phyloP scores from a whole-genome alignment of 148 eudicot species.

The Suaeda aralocaspica region DNA sequence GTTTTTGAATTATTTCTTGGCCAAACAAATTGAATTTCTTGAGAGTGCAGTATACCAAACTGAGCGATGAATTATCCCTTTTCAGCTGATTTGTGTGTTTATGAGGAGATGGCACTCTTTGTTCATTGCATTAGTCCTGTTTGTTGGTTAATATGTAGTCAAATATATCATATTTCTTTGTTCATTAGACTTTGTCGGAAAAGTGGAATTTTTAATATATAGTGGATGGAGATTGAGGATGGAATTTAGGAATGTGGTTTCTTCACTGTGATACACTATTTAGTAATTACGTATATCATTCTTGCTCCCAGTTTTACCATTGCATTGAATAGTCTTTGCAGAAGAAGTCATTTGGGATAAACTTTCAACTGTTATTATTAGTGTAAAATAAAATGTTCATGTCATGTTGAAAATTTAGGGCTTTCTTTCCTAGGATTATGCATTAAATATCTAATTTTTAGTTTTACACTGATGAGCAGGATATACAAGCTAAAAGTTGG shows the following conservation, averaged over 20 bases:
- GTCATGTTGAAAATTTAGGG: not conserved
- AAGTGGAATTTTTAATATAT: not conserved
- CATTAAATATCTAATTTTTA: not conserved
- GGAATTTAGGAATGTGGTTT: not conserved
- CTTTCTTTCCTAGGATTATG: no score
- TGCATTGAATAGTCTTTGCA: not conserved
- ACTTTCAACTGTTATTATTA: no score
- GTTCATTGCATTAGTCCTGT: not conserved
- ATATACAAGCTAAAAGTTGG: conserved; percentile 19
- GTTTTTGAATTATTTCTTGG: not conserved
- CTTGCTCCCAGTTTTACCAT: not conserved
- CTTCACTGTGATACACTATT: no score
- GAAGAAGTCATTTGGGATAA: not conserved
- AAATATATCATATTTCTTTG: not conserved
- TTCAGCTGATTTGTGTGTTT: no score
- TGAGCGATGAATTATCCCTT: no score
- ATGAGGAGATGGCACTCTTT: no score
- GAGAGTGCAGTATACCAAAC: not conserved
- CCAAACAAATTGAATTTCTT: not conserved
- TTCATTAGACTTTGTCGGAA: not conserved
- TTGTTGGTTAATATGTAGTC: not conserved
- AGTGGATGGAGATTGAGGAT: not conserved
- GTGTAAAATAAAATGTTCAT: not conserved
- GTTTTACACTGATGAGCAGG: conserved; percentile 19
- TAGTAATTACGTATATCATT: not conserved